Evolutionary conservation across 2,329 filamentous ascomycete species (phyloP).

Genomic region (Fusarium virguliforme): DNA sequence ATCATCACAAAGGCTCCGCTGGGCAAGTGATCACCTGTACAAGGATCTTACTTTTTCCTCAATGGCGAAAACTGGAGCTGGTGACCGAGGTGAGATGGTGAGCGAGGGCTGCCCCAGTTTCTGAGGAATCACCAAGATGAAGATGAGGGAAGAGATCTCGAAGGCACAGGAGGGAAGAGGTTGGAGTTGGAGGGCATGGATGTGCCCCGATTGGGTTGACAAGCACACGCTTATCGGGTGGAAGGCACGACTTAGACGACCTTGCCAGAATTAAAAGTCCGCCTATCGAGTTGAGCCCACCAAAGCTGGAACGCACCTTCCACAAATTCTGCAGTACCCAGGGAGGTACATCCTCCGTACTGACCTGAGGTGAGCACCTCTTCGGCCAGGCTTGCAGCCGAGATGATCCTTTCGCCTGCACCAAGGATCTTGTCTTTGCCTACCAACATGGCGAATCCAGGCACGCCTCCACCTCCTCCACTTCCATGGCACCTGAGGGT

Average conservation of each 20-base stretch:
- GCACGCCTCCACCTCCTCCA: slow-evolving; percentile 14
- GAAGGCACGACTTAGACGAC: slow-evolving; percentile 22
- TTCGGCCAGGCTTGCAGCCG: slow-evolving; percentile 24
- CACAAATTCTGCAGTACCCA: slow-evolving; percentile 15
- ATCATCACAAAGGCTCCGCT: background rate
- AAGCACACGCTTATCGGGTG: slow-evolving; percentile 21
- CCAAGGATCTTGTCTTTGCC: slow-evolving; percentile 8
- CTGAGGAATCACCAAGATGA: slow-evolving; percentile 16
- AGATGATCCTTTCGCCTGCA: slow-evolving; percentile 25
- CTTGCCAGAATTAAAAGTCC: slow-evolving; percentile 15
- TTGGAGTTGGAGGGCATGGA: slow-evolving; percentile 19
- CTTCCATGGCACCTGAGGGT: slow-evolving; percentile 14
- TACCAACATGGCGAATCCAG: slow-evolving; percentile 27
- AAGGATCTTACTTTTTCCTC: background rate
- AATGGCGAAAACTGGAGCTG: background rate
- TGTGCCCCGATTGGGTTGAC: slow-evolving; percentile 20
- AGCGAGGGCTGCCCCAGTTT: background rate
- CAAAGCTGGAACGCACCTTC: slow-evolving; percentile 12
- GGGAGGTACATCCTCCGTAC: too few species aligned
- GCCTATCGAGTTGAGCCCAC: slow-evolving; percentile 12
- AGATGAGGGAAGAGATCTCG: background rate
- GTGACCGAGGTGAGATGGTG: background rate
- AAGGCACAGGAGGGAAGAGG: slow-evolving; percentile 2
- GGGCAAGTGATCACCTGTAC: background rate
- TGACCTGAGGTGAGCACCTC: slow-evolving; percentile 22